These are phyloP conservation scores for Geranomyces variabilis DNA, from an alignment of 192 early-diverging fungal genomes.

Conservation along the genomic window DNA sequence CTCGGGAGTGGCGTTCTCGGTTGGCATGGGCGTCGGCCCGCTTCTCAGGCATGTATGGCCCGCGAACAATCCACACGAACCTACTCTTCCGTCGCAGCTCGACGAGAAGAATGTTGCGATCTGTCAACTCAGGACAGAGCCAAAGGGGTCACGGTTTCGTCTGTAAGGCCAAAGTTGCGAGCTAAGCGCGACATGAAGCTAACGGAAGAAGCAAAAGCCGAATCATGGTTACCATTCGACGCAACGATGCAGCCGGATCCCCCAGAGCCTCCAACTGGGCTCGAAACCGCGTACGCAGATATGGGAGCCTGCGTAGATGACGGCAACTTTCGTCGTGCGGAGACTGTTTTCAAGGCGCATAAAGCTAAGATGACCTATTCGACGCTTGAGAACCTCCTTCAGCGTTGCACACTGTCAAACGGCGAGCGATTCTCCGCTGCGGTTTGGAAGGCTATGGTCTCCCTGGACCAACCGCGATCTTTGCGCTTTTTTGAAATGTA, in stretches of 20 bases:
- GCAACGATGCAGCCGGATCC: not conserved
- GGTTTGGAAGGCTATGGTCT: not conserved
- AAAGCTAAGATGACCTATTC: not conserved
- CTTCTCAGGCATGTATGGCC: not conserved
- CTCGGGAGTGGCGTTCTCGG: not conserved
- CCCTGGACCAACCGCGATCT: not conserved
- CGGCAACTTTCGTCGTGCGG: not conserved
- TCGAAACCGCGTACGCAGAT: not conserved
- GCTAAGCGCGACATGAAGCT: too few species aligned
- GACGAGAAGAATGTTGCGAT: not conserved
- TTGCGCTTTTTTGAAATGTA: not conserved
- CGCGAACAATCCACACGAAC: not conserved
- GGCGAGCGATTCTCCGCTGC: not conserved
- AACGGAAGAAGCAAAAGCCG: not conserved
- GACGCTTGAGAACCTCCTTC: not conserved
- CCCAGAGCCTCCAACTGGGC: not conserved
- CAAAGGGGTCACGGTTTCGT: not conserved
- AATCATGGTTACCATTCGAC: not conserved
- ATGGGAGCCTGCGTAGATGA: not conserved
- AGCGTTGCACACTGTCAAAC: not conserved
- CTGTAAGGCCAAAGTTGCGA: too few species aligned
- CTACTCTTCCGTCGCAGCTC: not conserved
- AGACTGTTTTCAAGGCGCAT: not conserved
- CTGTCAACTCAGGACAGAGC: not conserved
- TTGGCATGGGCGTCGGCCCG: not conserved